Conservation (phyloP, 2,329 filamentous ascomycete genomes). For the Lachnellula suecica region DNA sequence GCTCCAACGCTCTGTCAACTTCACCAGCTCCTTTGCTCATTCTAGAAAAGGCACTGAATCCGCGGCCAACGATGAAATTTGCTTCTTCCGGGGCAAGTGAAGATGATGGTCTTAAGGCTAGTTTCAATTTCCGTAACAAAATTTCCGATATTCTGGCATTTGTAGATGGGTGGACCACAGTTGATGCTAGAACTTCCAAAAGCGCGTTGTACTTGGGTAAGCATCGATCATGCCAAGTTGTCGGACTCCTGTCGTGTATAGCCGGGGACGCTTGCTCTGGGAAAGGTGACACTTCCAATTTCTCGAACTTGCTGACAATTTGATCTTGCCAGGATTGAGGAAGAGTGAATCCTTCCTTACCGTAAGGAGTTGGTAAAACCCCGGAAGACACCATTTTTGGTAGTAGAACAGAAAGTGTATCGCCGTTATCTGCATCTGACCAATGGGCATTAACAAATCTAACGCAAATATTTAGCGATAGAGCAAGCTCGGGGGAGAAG, state of each 20-base stretch:
- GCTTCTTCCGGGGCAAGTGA: slow-evolving; percentile 60
- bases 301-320: slow-evolving; percentile 68
- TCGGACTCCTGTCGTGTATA: slow-evolving; percentile 58
- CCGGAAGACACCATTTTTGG: slow-evolving; percentile 60
- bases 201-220: slow-evolving; percentile 68
- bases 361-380: slow-evolving; percentile 52
- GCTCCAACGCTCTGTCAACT: slow-evolving; percentile 61
- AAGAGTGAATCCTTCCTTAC: slow-evolving; percentile 54
- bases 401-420: slow-evolving; percentile 66
- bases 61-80: slow-evolving; percentile 73
- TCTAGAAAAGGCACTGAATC: slow-evolving; percentile 70
- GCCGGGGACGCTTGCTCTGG: slow-evolving; percentile 55
- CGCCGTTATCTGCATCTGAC: slow-evolving; percentile 64
- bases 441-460: slow-evolving; percentile 77
- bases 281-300: slow-evolving; percentile 62
- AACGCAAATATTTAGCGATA: slow-evolving; percentile 11
- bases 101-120: slow-evolving; percentile 61
- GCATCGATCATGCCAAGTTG: slow-evolving; percentile 61
- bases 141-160: slow-evolving; percentile 65
- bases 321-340: slow-evolving; percentile 72
- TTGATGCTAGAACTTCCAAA: slow-evolving; percentile 60
- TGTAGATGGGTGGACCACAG: slow-evolving; percentile 64
- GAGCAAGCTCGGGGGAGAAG: neutral
- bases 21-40: slow-evolving; percentile 60
- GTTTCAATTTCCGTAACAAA: slow-evolving; percentile 63